Conservation (phyloP, 345 rosid genomes). For the Lumnitzera racemosa region DNA sequence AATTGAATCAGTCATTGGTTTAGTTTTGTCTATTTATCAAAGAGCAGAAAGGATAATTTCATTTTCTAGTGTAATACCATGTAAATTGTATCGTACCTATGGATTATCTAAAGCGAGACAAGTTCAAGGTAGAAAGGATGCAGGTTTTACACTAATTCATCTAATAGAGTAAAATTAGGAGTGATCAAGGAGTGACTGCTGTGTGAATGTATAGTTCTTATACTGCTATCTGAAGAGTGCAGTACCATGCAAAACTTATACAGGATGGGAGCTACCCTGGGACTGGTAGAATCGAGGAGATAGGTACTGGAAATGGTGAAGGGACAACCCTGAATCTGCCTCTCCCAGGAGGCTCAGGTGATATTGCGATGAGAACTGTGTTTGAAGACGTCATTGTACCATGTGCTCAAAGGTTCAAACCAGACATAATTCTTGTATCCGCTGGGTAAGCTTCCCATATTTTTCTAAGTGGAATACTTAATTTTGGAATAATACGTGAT, state of each 20-base stretch:
- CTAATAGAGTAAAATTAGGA: too few species aligned
- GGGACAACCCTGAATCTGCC: constrained; percentile 85
- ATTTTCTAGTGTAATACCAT: too few species aligned
- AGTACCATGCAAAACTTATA: not conserved
- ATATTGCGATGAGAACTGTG: constrained; percentile 68
- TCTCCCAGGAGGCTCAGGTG: constrained; percentile 93
- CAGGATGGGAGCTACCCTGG: constrained; percentile 98
- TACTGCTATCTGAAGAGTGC: not conserved
- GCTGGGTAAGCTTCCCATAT: constrained; percentile 59
- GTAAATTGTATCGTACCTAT: too few species aligned
- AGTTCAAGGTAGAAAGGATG: too few species aligned
- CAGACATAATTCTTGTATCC: constrained; percentile 90
- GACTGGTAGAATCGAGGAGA: constrained; percentile 67
- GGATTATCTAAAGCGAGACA: too few species aligned
- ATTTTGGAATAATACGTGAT: too few species aligned
- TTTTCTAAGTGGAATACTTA: too few species aligned
- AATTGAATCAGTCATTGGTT: too few species aligned
- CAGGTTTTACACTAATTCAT: too few species aligned
- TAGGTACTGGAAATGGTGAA: constrained; percentile 80
- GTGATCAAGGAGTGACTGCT: too few species aligned
- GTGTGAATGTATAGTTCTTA: not conserved
- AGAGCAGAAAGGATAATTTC: too few species aligned
- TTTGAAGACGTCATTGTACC: constrained; percentile 90
- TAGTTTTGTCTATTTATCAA: too few species aligned
- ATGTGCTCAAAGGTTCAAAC: constrained; percentile 80